Conservation (phyloP, 2,329 filamentous ascomycete species). For the Didymosphaeria variabile region DNA sequence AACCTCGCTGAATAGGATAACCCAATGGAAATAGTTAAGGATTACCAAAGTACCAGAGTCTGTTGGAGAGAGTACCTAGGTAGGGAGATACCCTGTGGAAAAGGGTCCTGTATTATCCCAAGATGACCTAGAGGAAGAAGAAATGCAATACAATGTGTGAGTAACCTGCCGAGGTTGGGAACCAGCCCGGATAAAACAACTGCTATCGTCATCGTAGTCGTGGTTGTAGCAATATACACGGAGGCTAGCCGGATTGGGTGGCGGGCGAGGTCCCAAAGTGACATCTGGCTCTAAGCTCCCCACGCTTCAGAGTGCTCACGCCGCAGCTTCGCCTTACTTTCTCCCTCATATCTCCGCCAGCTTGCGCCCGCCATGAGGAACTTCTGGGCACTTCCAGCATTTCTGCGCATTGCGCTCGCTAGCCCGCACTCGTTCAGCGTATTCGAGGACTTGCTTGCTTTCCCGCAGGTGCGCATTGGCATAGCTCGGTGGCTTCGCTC, state of each 20-base stretch:
- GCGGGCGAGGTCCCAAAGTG: slow-evolving; percentile 28
- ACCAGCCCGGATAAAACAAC: too few species aligned
- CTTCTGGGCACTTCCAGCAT: slow-evolving; percentile 58
- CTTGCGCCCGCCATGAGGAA: slow-evolving; percentile 49
- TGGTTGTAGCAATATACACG: neutral
- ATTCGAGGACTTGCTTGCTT: slow-evolving; percentile 85
- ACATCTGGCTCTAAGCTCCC: slow-evolving; percentile 43
- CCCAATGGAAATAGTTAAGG: neutral
- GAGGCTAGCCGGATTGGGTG: slow-evolving; percentile 7
- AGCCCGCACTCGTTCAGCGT: slow-evolving; percentile 77
- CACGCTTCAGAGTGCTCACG: too few species aligned
- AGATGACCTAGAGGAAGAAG: too few species aligned
- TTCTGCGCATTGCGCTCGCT: slow-evolving; percentile 59
- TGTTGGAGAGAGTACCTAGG: too few species aligned
- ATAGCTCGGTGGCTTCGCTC: neutral
- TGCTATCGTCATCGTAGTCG: neutral
- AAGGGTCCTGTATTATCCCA: too few species aligned
- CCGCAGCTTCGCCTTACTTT: slow-evolving; percentile 14
- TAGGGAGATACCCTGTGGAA: too few species aligned
- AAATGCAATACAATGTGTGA: too few species aligned
- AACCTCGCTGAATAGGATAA: neutral
- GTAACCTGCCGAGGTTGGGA: too few species aligned
- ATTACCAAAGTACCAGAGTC: neutral
- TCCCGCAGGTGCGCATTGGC: slow-evolving; percentile 74
- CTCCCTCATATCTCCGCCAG: slow-evolving; percentile 5